Conservation (phyloP, 805 yeast genomes). For the Kuraishia hungarica region DNA sequence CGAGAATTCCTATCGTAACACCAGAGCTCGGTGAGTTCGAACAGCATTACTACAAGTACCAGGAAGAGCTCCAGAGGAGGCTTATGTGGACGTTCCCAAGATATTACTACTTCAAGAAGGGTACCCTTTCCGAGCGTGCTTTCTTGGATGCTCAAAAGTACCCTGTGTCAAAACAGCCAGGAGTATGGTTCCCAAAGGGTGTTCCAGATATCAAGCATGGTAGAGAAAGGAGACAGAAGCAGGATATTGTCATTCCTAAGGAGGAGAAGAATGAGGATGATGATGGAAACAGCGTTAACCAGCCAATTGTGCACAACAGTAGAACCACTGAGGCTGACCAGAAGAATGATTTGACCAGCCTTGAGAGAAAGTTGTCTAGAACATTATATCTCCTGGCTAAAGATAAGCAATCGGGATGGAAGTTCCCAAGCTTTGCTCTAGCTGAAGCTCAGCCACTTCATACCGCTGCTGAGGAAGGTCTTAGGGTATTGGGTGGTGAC, state of each 20-base stretch:
- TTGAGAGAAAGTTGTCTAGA: slow-evolving; percentile 73
- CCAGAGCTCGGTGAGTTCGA: slow-evolving; percentile 70
- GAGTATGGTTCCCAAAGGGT: slow-evolving; percentile 75
- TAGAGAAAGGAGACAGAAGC: slow-evolving; percentile 82
- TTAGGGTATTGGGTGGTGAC: slow-evolving; percentile 65
- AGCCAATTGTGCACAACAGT: slow-evolving; percentile 62
- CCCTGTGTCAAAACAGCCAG: slow-evolving; percentile 66
- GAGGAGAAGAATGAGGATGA: slow-evolving; percentile 25
- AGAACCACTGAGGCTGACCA: slow-evolving; percentile 75
- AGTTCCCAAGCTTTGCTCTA: slow-evolving; percentile 64
- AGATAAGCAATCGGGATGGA: slow-evolving; percentile 43
- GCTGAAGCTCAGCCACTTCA: slow-evolving; percentile 50
- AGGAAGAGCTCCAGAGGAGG: slow-evolving; percentile 77
- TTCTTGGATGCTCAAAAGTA: slow-evolving; percentile 68
- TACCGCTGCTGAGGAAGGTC: slow-evolving; percentile 64
- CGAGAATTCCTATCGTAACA: slow-evolving; percentile 80
- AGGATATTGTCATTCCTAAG: slow-evolving; percentile 68
- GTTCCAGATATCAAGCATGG: slow-evolving; percentile 79
- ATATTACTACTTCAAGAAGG: slow-evolving; percentile 84
- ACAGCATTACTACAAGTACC: slow-evolving; percentile 68
- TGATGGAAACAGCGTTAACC: slow-evolving; percentile 43
- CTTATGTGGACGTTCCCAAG: slow-evolving; percentile 97
- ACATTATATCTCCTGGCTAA: slow-evolving; percentile 73
- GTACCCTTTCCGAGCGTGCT: slow-evolving; percentile 80
- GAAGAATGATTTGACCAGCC: slow-evolving; percentile 47